These are phyloP conservation scores for Malus hybrid DNA, from an alignment of 331 rosid genomes.

Conservation along the genomic window DNA sequence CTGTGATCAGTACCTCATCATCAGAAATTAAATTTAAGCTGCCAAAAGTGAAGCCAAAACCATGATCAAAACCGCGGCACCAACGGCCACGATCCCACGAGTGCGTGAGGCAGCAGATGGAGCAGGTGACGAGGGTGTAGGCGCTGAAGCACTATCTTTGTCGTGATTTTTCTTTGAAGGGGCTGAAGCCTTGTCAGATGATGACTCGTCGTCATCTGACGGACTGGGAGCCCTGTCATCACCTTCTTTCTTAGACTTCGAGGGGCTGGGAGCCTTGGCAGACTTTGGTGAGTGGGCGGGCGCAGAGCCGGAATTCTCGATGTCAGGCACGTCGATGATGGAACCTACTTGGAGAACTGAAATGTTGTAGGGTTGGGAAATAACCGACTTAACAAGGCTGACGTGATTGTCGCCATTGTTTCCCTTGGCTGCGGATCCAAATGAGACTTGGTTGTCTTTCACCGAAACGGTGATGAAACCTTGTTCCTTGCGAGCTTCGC, in stretches of 20 bases:
- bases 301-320: neutral
- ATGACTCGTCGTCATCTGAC: neutral
- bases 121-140: neutral
- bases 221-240: neutral
- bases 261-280: conserved; percentile 1
- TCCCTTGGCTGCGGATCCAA: conserved; percentile 25
- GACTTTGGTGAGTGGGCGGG: neutral
- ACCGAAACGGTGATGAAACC: conserved; percentile 31
- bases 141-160: neutral
- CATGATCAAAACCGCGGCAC: neutral
- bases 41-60: conserved; percentile 4
- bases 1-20: neutral
- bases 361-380: conserved; percentile 2
- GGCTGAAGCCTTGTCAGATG: neutral
- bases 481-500: conserved; percentile 20
- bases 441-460: conserved; percentile 27
- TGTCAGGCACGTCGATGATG: neutral
- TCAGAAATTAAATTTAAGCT: neutral
- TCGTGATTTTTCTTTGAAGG: neutral
- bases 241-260: neutral
- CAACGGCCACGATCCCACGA: neutral
- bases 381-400: conserved; percentile 19
- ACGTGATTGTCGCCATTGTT: neutral
- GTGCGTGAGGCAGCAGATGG: neutral
- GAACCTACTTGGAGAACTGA: conserved; percentile 4